Conservation (phyloP, 2,329 filamentous ascomycete genomes). For the Colletotrichum sojae region DNA sequence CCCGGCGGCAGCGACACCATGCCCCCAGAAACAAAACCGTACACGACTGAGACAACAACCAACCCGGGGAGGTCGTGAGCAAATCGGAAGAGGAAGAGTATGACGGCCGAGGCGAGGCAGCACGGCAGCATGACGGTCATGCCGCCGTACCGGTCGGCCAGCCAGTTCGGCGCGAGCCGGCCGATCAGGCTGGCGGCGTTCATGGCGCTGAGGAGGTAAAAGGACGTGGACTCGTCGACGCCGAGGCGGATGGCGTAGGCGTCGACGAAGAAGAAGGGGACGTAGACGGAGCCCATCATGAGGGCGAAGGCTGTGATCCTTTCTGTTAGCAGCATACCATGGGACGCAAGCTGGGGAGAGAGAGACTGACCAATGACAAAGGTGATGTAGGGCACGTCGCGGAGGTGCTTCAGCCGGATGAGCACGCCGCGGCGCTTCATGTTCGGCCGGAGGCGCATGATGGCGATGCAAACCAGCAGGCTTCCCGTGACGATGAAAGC, state of each 20-base stretch:
- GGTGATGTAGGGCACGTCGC: conserved; percentile 19
- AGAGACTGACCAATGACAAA: conserved; percentile 27
- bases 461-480: conserved; percentile 28
- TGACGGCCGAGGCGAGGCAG: conserved; percentile 26
- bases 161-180: conserved; percentile 40
- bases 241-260: conserved; percentile 33
- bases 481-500: conserved; percentile 33
- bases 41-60: conserved; percentile 31
- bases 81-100: conserved; percentile 34
- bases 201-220: conserved; percentile 40
- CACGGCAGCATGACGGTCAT: conserved; percentile 37
- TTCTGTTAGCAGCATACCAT: not conserved
- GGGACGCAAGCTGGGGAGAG: not conserved
- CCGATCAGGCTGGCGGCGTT: conserved; percentile 41
- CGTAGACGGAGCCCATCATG: conserved; percentile 36
- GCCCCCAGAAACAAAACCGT: conserved; percentile 42
- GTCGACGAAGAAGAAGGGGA: conserved; percentile 36
- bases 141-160: conserved; percentile 38
- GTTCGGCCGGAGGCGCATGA: conserved; percentile 33
- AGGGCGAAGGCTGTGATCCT: conserved; percentile 18
- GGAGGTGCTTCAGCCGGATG: conserved; percentile 30
- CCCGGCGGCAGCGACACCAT: conserved; percentile 38
- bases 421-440: conserved; percentile 29
- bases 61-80: conserved; percentile 30
- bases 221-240: conserved; percentile 26